Base-by-base conservation (phyloP, 495 filamentous ascomycete species). In the Penicillium parvum region DNA sequence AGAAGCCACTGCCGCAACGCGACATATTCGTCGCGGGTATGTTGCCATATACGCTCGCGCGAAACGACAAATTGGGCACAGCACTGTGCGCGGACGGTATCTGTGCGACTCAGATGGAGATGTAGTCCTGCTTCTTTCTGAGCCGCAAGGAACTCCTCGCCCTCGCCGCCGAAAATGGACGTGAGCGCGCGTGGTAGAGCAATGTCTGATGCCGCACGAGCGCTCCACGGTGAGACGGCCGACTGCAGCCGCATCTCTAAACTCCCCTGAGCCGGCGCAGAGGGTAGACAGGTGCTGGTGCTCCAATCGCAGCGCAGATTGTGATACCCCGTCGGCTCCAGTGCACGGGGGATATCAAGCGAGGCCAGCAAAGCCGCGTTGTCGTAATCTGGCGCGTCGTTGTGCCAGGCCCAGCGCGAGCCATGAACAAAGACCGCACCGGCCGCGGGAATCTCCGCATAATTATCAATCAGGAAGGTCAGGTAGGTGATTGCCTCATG, bases 401-500 rank as follows among this genome's bases (percentile, higher is more conserved):
- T 72, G 43, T 72, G 70, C 70, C 69, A 72, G 2, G 67, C 63
- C 55, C 57, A 70, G 15, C 68, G 59, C 3, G 58, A 65, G 11
- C 67, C 67, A 36, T 74, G 70, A 3, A 69, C 53, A 32, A 74
- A 72, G n/a, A 74, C 68, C 0, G 61, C 63, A 0, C 68, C 68
- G 0, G 58, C 38, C 3, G 53, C 70, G 10, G 80, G 78, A 21
- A 86, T 69, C 1, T 66, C 39, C 40, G 75, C 71, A 61, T 85
- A 85, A 55, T 81, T 77, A 58, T 84, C 80, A 50, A 83, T 77
- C 33, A 86, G 66, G 58, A 82, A 85, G 17, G 75, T 82, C 11
- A 83, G 66, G 57, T 86, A 86, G 7, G 76, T 66, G 66, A 84
- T 78, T 32, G 77, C 80, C 52, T 87, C 83, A 47, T 85, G 78